A percentile compares a stretch with the other conserved stretches of the same genome.
Evolutionary conservation across 164 flowering plant genomes (phyloP).

Genomic region (Sedum album): DNA sequence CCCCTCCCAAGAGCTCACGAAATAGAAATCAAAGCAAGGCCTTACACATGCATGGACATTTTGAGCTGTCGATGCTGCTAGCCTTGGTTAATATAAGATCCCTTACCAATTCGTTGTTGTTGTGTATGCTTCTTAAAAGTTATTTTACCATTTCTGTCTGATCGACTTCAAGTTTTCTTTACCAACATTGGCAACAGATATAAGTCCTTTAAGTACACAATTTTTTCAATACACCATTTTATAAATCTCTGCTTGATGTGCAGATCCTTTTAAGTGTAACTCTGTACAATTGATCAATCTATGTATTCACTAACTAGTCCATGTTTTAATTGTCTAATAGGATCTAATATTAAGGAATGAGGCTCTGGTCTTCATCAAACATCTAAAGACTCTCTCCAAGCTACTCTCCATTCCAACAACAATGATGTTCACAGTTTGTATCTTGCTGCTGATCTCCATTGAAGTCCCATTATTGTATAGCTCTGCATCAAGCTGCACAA

Average conservation of each 20-base stretch:
- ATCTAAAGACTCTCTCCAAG: constrained; percentile 4
- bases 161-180: too few species aligned
- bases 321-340: not conserved
- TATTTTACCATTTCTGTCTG: too few species aligned
- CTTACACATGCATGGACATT: constrained; percentile 64
- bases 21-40: constrained; percentile 56
- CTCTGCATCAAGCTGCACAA: not conserved
- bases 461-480: not conserved
- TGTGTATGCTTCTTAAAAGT: not conserved
- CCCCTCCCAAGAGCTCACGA: constrained; percentile 51
- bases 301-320: not conserved
- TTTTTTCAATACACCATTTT: too few species aligned
- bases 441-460: not conserved
- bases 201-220: too few species aligned
- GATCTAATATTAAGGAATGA: constrained; percentile 4
- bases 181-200: too few species aligned
- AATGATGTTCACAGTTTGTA: not conserved
- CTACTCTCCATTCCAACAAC: constrained; percentile 2
- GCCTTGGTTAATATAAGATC: not conserved
- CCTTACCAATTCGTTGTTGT: not conserved
- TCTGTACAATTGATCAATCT: not conserved
- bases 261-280: not conserved
- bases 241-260: not conserved
- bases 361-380: not conserved
- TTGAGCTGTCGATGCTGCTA: constrained; percentile 75